phyloP scores from a whole-genome alignment of 2,329 filamentous ascomycete genomes.

The Mollisiaceae sp. region DNA sequence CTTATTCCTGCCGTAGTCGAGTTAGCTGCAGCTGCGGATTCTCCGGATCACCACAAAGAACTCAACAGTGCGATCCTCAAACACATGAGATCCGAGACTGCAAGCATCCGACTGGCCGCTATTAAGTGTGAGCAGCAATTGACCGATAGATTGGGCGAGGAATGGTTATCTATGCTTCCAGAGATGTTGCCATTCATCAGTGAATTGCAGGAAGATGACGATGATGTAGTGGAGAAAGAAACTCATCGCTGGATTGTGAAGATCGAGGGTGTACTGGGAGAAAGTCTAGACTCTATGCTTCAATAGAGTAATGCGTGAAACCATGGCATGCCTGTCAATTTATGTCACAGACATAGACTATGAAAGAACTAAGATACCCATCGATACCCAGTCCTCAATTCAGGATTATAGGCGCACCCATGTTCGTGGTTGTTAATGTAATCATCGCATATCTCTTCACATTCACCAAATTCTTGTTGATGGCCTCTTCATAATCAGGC shows the following conservation, averaged over 20 bases:
- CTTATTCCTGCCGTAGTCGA: slow-evolving; percentile 79
- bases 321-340: neutral
- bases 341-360: neutral
- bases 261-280: slow-evolving; percentile 88
- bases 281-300: slow-evolving; percentile 91
- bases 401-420: slow-evolving; percentile 14
- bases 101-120: slow-evolving; percentile 77
- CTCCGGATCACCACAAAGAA: slow-evolving; percentile 87
- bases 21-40: slow-evolving; percentile 80
- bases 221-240: slow-evolving; percentile 89
- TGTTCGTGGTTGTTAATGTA: slow-evolving; percentile 21
- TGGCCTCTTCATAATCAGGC: slow-evolving; percentile 26
- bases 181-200: slow-evolving; percentile 98
- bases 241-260: slow-evolving; percentile 87
- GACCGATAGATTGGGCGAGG: slow-evolving; percentile 82
- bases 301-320: slow-evolving; percentile 56
- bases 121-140: slow-evolving; percentile 82
- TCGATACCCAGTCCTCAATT: neutral
- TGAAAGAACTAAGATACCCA: neutral
- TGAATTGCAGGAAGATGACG: slow-evolving; percentile 94
- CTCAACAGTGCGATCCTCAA: slow-evolving; percentile 80
- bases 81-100: slow-evolving; percentile 75
- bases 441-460: slow-evolving; percentile 33
- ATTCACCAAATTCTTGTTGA: slow-evolving; percentile 26
- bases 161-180: slow-evolving; percentile 88